These are phyloP conservation scores for Camelina neglecta DNA, from an alignment of 345 rosid genomes.

Conservation along the genomic window DNA sequence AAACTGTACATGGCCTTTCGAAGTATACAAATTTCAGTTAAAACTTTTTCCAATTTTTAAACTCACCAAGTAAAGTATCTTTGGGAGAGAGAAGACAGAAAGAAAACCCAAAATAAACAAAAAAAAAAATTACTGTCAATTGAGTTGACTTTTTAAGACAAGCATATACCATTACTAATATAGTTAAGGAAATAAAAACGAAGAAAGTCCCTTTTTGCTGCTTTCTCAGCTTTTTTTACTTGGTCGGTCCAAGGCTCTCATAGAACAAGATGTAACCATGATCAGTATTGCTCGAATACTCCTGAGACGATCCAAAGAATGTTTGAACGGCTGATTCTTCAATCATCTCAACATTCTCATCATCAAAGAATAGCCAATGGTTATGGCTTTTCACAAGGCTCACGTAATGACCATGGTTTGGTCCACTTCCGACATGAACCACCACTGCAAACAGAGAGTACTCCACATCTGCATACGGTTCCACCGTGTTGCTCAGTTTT, in stretches of 20 bases:
- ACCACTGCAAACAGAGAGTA: conserved; percentile 97
- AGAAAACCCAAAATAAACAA: not conserved
- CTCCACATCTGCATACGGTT: conserved; percentile 78
- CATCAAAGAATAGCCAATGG: conserved; percentile 98
- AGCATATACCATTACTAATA: conserved; percentile 42
- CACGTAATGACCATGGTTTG: conserved; percentile 95
- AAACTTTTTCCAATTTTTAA: conserved; percentile 16
- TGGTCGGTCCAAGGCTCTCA: conserved; percentile 70
- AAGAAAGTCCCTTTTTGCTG: not conserved
- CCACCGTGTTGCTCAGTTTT: conserved; percentile 92
- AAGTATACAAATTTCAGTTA: conserved; percentile 42
- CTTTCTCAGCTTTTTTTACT: conserved; percentile 38
- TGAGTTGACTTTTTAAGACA: conserved; percentile 23
- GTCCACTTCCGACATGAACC: conserved; percentile 98
- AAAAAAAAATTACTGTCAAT: conserved; percentile 37
- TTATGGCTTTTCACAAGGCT: conserved; percentile 99
- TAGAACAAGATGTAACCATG: conserved; percentile 98
- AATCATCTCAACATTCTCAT: conserved; percentile 96
- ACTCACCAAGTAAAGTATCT: conserved; percentile 44
- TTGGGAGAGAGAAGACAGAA: conserved; percentile 29
- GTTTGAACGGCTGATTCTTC: conserved; percentile 98
- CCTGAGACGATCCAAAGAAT: conserved; percentile 97
- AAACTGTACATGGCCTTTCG: conserved; percentile 40
- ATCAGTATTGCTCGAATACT: conserved; percentile 94
- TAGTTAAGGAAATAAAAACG: conserved; percentile 13